phyloP scores from a whole-genome alignment of 495 filamentous ascomycete genomes.

The Tirmania nivea region DNA sequence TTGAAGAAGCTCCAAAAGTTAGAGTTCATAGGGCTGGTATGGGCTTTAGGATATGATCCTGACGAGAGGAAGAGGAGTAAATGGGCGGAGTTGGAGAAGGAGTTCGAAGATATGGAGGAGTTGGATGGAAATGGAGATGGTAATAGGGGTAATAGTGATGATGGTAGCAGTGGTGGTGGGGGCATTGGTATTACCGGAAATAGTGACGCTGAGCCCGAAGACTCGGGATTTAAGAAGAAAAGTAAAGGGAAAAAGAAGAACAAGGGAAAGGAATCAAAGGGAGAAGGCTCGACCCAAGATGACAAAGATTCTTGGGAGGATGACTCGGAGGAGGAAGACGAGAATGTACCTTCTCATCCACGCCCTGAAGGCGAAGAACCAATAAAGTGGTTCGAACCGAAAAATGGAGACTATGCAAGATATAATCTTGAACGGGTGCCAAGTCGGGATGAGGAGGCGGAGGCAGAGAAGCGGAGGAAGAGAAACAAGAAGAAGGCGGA shows the following conservation, averaged over 20 bases:
- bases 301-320: background rate
- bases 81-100: background rate
- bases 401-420: background rate
- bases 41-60: constrained; percentile 4
- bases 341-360: too few relatives aligned
- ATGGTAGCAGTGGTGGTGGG: background rate
- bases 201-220: too few relatives aligned
- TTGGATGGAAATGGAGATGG: background rate
- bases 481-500: background rate
- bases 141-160: background rate
- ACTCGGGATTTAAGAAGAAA: background rate
- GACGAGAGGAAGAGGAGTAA: background rate
- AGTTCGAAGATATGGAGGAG: background rate
- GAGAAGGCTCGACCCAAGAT: background rate
- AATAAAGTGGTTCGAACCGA: background rate
- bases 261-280: background rate
- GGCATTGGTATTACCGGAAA: too few relatives aligned
- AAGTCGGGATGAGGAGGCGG: background rate
- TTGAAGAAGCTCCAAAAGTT: constrained; percentile 9
- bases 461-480: background rate
- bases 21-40: constrained; percentile 5
- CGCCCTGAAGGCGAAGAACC: background rate
- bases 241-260: background rate
- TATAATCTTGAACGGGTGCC: background rate
- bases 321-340: background rate